Percentiles rank a stretch among this genome's conserved stretches.
Evolutionary conservation across 805 yeast species (phyloP).

Genomic region (Clavispora carvajalis): DNA sequence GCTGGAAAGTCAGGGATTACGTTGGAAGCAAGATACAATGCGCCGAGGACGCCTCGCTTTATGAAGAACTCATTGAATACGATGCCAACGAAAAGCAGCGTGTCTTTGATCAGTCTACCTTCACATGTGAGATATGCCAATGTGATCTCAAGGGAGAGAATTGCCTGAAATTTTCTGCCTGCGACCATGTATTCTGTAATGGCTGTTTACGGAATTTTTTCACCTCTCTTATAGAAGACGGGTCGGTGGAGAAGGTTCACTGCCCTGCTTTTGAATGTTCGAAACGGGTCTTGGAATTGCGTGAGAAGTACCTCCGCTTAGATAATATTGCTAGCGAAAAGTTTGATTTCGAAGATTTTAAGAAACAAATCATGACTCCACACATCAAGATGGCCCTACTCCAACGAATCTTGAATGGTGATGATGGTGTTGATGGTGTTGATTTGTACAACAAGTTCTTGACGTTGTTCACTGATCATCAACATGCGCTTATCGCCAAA

Average conservation of each 20-base stretch:
- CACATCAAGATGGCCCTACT: constrained; percentile 34
- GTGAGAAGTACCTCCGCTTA: constrained; percentile 16
- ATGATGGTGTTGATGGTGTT: neutral
- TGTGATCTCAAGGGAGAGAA: constrained; percentile 40
- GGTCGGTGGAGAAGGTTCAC: constrained; percentile 47
- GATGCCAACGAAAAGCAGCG: constrained; percentile 15
- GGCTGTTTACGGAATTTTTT: constrained; percentile 12
- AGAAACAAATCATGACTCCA: constrained; percentile 35
- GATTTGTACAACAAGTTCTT: constrained; percentile 20
- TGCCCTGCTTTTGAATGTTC: constrained; percentile 56
- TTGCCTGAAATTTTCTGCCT: constrained; percentile 28
- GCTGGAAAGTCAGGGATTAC: neutral
- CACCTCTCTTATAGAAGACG: constrained; percentile 35
- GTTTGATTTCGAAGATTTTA: constrained; percentile 26
- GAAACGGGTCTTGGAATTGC: constrained; percentile 13
- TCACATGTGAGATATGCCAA: constrained; percentile 55
- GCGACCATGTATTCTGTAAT: constrained; percentile 17
- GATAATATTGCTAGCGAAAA: constrained; percentile 9
- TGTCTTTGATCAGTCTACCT: constrained; percentile 33
- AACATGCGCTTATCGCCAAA: constrained; percentile 39
- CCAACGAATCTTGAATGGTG: constrained; percentile 18
- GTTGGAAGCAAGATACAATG: constrained; percentile 6
- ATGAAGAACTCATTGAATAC: constrained; percentile 15
- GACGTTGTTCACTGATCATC: constrained; percentile 31
- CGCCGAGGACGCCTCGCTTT: constrained; percentile 7